These are phyloP conservation scores for Mediolabrus comicus DNA, from an alignment of 108 stramenopile genomes.

Conservation along the genomic window DNA sequence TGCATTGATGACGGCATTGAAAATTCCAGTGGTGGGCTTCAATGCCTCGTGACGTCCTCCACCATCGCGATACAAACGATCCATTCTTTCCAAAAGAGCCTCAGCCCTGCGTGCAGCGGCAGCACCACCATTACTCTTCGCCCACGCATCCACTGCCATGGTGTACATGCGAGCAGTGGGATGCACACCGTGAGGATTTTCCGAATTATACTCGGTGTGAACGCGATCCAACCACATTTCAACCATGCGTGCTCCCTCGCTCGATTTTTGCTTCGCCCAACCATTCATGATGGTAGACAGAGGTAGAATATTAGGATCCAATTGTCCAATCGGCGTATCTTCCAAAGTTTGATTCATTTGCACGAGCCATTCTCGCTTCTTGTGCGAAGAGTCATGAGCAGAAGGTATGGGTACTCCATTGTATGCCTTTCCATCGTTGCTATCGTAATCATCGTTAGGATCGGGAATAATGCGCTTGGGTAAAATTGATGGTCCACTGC, in stretches of 20 bases:
- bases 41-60: slow-evolving; percentile 55
- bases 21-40: slow-evolving; percentile 80
- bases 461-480: slow-evolving; percentile 42
- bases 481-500: slow-evolving; percentile 32
- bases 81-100: slow-evolving; percentile 75
- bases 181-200: slow-evolving; percentile 54
- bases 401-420: slow-evolving; percentile 42
- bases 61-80: slow-evolving; percentile 60
- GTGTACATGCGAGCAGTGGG: slow-evolving; percentile 84
- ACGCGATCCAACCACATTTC: slow-evolving; percentile 80
- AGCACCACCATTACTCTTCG: slow-evolving; percentile 77
- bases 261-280: slow-evolving; percentile 84
- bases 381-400: slow-evolving; percentile 50
- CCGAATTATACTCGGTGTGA: slow-evolving; percentile 65
- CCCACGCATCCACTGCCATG: slow-evolving; percentile 89
- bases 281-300: slow-evolving; percentile 80
- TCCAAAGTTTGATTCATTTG: slow-evolving; percentile 77
- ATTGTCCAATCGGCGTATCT: slow-evolving; percentile 62
- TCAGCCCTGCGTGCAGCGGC: slow-evolving; percentile 79
- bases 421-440: slow-evolving; percentile 19
- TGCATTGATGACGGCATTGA: slow-evolving; percentile 78
- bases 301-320: slow-evolving; percentile 71
- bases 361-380: slow-evolving; percentile 80
- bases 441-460: slow-evolving; percentile 16
- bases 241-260: slow-evolving; percentile 79